A percentile compares a stretch with the other conserved stretches of the same genome.
Evolutionary conservation across 139 green algal genomes (phyloP).

Genomic region (Coelastrella sp.): DNA sequence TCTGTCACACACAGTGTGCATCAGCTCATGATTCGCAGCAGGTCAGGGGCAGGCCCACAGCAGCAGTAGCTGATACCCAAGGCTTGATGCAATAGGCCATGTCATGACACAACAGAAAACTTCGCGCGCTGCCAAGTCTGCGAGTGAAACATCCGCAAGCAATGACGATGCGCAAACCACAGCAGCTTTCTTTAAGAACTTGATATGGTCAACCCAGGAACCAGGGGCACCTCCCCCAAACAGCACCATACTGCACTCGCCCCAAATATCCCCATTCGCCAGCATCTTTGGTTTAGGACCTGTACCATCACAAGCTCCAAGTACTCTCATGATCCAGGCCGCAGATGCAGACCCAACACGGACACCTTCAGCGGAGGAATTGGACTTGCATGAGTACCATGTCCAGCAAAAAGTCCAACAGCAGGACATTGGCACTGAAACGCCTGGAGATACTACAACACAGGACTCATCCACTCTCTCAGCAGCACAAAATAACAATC

Average conservation of each 20-base stretch:
- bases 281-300: background rate
- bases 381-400: background rate
- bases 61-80: background rate
- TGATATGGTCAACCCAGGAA: background rate
- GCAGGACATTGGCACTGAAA: background rate
- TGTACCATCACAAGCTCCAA: background rate
- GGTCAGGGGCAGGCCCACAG: background rate
- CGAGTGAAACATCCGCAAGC: background rate
- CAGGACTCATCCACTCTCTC: too few species aligned
- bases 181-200: background rate
- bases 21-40: too few species aligned
- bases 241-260: background rate
- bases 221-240: background rate
- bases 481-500: too few species aligned
- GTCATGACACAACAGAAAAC: background rate
- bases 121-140: background rate
- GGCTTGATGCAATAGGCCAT: background rate
- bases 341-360: background rate
- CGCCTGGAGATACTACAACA: background rate
- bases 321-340: background rate
- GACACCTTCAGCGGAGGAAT: background rate
- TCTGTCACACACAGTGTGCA: too few species aligned
- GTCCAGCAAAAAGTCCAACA: background rate
- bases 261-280: background rate
- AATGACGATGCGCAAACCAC: background rate